phyloP scores from a whole-genome alignment of 495 filamentous ascomycete genomes.

The Penicillium simplicissimum region DNA sequence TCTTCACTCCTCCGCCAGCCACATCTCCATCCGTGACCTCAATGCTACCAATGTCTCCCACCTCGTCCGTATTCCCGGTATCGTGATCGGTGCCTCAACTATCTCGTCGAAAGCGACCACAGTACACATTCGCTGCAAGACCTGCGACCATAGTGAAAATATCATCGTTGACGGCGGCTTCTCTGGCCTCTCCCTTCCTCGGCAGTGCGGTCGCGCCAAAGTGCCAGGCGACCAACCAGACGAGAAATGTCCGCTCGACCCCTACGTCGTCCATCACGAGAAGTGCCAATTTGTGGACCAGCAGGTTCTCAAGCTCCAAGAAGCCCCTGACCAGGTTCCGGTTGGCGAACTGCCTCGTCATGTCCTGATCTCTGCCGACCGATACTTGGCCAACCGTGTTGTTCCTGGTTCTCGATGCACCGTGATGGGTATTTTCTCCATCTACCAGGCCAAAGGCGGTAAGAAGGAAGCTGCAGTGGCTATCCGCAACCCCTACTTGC shows the following conservation, averaged over 20 bases:
- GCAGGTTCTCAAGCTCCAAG: constrained; percentile 96
- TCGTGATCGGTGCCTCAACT: constrained; percentile 95
- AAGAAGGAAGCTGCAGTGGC: constrained; percentile 88
- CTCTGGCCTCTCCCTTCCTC: constrained; percentile 77
- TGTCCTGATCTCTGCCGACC: constrained; percentile 90
- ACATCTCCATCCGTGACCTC: constrained; percentile 91
- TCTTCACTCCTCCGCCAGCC: constrained; percentile 85
- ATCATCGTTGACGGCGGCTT: constrained; percentile 81
- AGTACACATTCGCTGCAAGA: constrained; percentile 85
- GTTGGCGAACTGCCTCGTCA: constrained; percentile 96
- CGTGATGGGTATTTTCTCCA: constrained; percentile 96
- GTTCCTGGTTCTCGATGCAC: constrained; percentile 95
- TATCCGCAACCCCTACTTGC: constrained; percentile 94
- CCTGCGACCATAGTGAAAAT: constrained; percentile 72
- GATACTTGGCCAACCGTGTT: constrained; percentile 93
- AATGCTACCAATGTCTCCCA: constrained; percentile 91
- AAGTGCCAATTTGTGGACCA: constrained; percentile 96
- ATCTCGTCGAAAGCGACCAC: constrained; percentile 92
- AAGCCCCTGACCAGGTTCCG: constrained; percentile 96
- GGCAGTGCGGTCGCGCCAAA: constrained; percentile 66
- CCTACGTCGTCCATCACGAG: constrained; percentile 94
- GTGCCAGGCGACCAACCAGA: constrained; percentile 57
- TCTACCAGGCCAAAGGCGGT: constrained; percentile 86
- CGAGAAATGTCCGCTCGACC: constrained; percentile 84
- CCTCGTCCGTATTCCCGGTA: constrained; percentile 94